A percentile compares a stretch with the other conserved stretches of the same genome.
These are phyloP conservation scores for Chamaecyparis obtusa DNA, from an alignment of 75 land plant genomes.

Conservation along the genomic window DNA sequence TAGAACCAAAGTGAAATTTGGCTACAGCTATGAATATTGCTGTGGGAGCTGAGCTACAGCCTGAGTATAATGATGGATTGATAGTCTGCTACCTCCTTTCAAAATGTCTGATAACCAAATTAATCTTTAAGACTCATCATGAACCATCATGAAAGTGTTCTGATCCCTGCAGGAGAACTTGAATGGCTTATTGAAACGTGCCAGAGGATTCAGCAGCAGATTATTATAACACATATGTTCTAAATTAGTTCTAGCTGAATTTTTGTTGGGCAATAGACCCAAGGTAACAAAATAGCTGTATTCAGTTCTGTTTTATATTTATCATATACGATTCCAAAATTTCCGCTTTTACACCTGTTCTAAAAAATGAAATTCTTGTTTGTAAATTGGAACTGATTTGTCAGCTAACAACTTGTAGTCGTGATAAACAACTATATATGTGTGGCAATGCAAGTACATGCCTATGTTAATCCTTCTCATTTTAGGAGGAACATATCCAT, in stretches of 20 bases:
- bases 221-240: background rate
- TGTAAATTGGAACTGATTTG: background rate
- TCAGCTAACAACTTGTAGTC: background rate
- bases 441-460: background rate
- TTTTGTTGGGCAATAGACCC: background rate
- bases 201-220: background rate
- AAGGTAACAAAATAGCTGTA: background rate
- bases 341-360: background rate
- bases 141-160: background rate
- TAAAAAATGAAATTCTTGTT: background rate
- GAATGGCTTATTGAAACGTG: background rate
- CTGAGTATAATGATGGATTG: background rate
- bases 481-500: background rate
- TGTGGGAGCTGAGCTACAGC: background rate
- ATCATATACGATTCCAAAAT: background rate
- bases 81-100: background rate
- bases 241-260: background rate
- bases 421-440: background rate
- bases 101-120: background rate
- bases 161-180: background rate
- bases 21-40: background rate
- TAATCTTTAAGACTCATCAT: background rate
- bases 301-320: background rate
- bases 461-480: background rate
- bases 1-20: constrained; percentile 18